Percentiles rank a stretch among this genome's conserved stretches.
Conservation (phyloP, 768 basidiomycete genomes). For the Tylopilus cervinicoccineus region DNA sequence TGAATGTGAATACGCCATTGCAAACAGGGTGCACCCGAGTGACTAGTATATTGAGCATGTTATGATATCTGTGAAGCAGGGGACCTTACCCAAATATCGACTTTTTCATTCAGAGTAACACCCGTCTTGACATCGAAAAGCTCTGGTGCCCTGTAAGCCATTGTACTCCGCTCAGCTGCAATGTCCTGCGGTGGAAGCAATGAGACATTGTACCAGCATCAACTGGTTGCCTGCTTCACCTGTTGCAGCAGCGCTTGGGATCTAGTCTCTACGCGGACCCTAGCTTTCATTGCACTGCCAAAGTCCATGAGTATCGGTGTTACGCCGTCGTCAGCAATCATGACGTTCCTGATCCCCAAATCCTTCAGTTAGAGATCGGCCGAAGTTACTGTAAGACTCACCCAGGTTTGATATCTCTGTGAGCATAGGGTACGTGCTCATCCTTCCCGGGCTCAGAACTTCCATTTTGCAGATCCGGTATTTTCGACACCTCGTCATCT, state of each 20-base stretch:
- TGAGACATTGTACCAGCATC: constrained; percentile 1
- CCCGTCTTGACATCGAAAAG: constrained; percentile 97
- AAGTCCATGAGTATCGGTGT: constrained; percentile 97
- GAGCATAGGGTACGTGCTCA: constrained; percentile 85
- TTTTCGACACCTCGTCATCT: constrained; percentile 60
- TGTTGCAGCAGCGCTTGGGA: constrained; percentile 89
- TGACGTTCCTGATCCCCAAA: constrained; percentile 68
- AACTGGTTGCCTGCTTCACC: constrained; percentile 36
- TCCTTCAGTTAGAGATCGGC: constrained; percentile 3
- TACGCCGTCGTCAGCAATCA: constrained; percentile 87
- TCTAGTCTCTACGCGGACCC: constrained; percentile 76
- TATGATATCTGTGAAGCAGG: background rate
- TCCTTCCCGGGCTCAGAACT: constrained; percentile 34
- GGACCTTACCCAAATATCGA: constrained; percentile 86
- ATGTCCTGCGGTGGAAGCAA: constrained; percentile 59
- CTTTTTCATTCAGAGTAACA: constrained; percentile 82
- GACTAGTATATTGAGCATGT: constrained; percentile 52
- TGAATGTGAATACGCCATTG: constrained; percentile 92
- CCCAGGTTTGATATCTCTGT: constrained; percentile 96
- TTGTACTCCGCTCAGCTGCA: constrained; percentile 96
- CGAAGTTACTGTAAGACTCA: constrained; percentile 36
- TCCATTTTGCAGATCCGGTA: constrained; percentile 38
- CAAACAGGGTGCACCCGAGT: constrained; percentile 91
- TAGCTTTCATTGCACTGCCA: constrained; percentile 85
- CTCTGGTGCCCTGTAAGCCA: constrained; percentile 98